Evolutionary conservation across 768 basidiomycete species (phyloP).

Genomic region (Punctularia strigosozonata): DNA sequence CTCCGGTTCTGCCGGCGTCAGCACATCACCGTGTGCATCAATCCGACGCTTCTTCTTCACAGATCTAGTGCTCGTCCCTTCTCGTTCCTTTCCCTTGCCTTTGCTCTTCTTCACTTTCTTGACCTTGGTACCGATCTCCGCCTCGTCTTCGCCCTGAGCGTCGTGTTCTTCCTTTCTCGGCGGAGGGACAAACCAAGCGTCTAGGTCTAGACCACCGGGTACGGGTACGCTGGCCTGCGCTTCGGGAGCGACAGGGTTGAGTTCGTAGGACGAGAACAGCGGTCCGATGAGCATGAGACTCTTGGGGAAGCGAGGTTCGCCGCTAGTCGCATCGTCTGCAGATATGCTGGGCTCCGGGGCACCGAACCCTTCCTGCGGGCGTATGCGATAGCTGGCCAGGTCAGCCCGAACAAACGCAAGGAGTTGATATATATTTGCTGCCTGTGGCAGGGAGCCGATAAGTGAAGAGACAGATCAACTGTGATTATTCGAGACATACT

Average conservation of each 20-base stretch:
- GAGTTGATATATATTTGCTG: constrained; percentile 68
- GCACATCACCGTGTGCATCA: constrained; percentile 22
- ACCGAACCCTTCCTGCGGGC: too few species aligned
- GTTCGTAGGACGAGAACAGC: constrained; percentile 63
- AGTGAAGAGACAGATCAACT: too few species aligned
- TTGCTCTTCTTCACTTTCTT: constrained; percentile 35
- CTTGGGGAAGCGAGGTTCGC: constrained; percentile 67
- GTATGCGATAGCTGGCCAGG: constrained; percentile 40
- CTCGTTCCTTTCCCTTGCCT: constrained; percentile 34
- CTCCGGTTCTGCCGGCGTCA: constrained; percentile 8
- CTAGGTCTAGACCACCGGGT: constrained; percentile 81
- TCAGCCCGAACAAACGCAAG: constrained; percentile 71
- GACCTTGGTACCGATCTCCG: constrained; percentile 16
- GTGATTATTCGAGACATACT: too few species aligned
- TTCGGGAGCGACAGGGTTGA: constrained; percentile 70
- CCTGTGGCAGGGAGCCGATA: too few species aligned
- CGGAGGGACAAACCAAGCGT: constrained; percentile 73
- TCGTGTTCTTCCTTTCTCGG: constrained; percentile 19
- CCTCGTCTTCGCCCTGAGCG: constrained; percentile 24
- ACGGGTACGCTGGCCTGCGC: constrained; percentile 77
- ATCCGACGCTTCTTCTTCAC: constrained; percentile 35
- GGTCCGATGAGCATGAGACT: constrained; percentile 80
- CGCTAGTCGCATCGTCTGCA: constrained; percentile 19
- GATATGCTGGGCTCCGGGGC: too few species aligned
- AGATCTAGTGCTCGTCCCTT: too few species aligned